These are phyloP conservation scores for Amanita jacksonii DNA, from an alignment of 768 basidiomycete genomes.

Conservation along the genomic window DNA sequence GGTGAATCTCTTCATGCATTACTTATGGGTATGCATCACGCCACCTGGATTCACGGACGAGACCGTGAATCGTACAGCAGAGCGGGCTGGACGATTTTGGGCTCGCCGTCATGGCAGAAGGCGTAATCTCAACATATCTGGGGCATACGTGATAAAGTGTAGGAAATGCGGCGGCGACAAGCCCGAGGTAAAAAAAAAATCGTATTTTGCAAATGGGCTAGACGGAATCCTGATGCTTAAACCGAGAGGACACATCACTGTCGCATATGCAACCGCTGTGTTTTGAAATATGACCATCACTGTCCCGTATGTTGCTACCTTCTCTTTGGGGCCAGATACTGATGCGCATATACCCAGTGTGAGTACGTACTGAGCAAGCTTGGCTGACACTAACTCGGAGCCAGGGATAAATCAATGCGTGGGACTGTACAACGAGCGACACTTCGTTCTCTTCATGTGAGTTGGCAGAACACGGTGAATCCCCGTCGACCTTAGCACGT, in stretches of 20 bases:
- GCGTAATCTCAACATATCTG: slow-evolving; percentile 40
- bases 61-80: slow-evolving; percentile 11
- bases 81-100: slow-evolving; percentile 18
- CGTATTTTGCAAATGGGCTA: no score
- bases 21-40: slow-evolving; percentile 77
- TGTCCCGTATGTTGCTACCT: slow-evolving; percentile 61
- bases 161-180: slow-evolving; percentile 56
- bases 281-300: slow-evolving; percentile 87
- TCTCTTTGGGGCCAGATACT: background rate
- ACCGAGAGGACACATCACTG: slow-evolving; percentile 87
- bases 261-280: slow-evolving; percentile 81
- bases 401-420: slow-evolving; percentile 97
- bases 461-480: slow-evolving; percentile 15
- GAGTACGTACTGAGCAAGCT: slow-evolving; percentile 1
- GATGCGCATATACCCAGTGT: slow-evolving; percentile 17
- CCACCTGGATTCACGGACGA: slow-evolving; percentile 69
- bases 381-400: slow-evolving; percentile 2
- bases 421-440: slow-evolving; percentile 89
- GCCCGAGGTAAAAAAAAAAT: slow-evolving; percentile 53
- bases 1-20: slow-evolving; percentile 70
- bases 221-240: slow-evolving; percentile 5
- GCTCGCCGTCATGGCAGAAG: slow-evolving; percentile 33
- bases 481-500: background rate
- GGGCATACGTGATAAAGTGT: slow-evolving; percentile 51
- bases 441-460: slow-evolving; percentile 92